A percentile compares a stretch with the other conserved stretches of the same genome.
These are phyloP conservation scores for Hericium rajendrae DNA, from an alignment of 768 basidiomycete species.

Conservation along the genomic window DNA sequence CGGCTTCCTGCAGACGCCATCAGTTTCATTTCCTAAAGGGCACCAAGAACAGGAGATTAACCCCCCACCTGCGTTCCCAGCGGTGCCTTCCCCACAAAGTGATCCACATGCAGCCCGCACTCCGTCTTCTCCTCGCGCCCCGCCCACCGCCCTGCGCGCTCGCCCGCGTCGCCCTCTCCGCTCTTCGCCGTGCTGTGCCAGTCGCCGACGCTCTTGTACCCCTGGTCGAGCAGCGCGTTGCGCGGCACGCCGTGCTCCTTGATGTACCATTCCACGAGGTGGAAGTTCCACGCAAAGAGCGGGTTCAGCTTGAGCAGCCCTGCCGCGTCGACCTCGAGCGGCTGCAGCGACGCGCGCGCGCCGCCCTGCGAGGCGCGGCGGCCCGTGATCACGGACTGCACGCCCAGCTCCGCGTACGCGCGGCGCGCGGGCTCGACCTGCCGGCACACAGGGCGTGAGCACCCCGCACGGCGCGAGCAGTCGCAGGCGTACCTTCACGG, in stretches of 20 bases:
- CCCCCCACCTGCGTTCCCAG: no score
- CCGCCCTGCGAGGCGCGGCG: conserved; percentile 88
- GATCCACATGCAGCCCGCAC: conserved; percentile 92
- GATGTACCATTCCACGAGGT: conserved; percentile 77
- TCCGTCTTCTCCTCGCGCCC: conserved; percentile 81
- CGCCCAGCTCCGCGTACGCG: conserved; percentile 72
- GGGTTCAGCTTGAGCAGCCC: conserved; percentile 94
- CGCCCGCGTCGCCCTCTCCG: conserved; percentile 56
- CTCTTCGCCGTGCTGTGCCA: conserved; percentile 90
- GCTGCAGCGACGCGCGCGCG: conserved; percentile 72
- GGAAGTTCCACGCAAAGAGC: conserved; percentile 80
- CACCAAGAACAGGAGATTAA: no score
- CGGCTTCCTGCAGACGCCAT: no score
- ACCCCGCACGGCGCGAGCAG: neutral
- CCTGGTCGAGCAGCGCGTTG: conserved; percentile 81
- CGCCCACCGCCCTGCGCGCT: conserved; percentile 89
- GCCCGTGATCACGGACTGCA: conserved; percentile 89
- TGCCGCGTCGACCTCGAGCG: conserved; percentile 84
- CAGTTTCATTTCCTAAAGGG: no score
- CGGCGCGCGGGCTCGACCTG: conserved; percentile 90
- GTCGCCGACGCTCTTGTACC: conserved; percentile 94
- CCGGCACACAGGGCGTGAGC: neutral
- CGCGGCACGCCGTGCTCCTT: conserved; percentile 74
- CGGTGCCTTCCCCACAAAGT: conserved; percentile 57
- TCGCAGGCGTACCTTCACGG: conserved; percentile 62